A percentile compares a stretch with the other conserved stretches of the same genome.
Conservation (phyloP, 1,139 yeast genomes). For the Hemisphaericaspora xylofermentans region DNA sequence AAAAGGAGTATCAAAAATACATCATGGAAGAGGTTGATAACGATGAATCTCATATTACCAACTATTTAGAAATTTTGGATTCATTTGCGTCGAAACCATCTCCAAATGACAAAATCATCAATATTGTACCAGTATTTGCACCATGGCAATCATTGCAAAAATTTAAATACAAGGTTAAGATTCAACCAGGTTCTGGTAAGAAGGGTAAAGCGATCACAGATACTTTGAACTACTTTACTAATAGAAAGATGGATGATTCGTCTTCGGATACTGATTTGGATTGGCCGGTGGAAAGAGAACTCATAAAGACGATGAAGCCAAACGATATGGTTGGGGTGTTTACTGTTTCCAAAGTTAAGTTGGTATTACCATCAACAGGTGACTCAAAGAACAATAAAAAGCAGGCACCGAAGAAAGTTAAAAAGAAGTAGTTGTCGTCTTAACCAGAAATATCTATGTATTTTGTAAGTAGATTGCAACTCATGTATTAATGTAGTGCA, state of each 20-base stretch:
- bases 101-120: constrained; percentile 44
- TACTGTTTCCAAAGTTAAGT: constrained; percentile 41
- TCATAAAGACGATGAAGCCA: constrained; percentile 57
- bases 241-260: constrained; percentile 53
- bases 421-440: constrained; percentile 11
- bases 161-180: constrained; percentile 77
- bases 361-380: constrained; percentile 31
- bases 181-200: constrained; percentile 84
- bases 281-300: constrained; percentile 70
- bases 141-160: constrained; percentile 84
- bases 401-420: constrained; percentile 9
- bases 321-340: constrained; percentile 40
- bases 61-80: constrained; percentile 43
- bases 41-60: constrained; percentile 26
- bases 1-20: constrained; percentile 51
- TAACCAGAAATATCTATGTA: too few species aligned
- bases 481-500: too few species aligned
- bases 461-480: not conserved
- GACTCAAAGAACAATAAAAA: constrained; percentile 8
- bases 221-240: constrained; percentile 56
- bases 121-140: constrained; percentile 83
- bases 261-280: constrained; percentile 55
- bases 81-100: constrained; percentile 43
- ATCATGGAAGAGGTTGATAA: constrained; percentile 31
- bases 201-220: constrained; percentile 86